Conservation (phyloP, 257 asterid species). For the Solanum acaule region DNA sequence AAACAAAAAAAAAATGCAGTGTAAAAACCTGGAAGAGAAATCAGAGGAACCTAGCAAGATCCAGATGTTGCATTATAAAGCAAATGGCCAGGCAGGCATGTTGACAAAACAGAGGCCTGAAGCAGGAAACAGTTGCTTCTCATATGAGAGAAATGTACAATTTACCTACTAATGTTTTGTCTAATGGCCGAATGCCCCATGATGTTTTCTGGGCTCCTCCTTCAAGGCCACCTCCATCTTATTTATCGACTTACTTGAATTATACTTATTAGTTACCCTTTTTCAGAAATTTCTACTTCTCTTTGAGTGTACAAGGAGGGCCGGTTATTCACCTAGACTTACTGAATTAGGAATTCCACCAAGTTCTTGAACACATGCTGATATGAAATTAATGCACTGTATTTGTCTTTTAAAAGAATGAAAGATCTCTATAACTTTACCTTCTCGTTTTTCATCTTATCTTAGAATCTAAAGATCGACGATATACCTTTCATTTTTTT, state of each 20-base stretch:
- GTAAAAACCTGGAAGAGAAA: not conserved
- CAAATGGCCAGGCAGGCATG: not conserved
- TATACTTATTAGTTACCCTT: not conserved
- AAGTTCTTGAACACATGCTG: not conserved
- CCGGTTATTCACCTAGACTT: not conserved
- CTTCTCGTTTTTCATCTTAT: not conserved
- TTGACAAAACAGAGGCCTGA: not conserved
- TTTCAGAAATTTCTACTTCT: not conserved
- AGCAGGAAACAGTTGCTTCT: not conserved
- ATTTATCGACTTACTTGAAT: not conserved
- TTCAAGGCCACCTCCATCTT: not conserved
- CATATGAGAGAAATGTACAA: not conserved
- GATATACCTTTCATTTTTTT: not conserved
- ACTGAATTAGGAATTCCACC: not conserved
- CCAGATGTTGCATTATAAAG: not conserved
- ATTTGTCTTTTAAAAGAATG: not conserved
- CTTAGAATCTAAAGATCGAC: not conserved
- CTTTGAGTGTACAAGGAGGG: not conserved
- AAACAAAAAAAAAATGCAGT: not conserved
- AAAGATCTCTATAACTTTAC: not conserved
- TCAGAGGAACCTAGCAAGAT: not conserved
- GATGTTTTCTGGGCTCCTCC: not conserved
- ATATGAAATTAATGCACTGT: not conserved
- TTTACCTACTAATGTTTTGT: not conserved
- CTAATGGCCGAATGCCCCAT: not conserved